Evolutionary conservation across 2,329 filamentous ascomycete genomes (phyloP).

Genomic region (Fusarium caatingaense): DNA sequence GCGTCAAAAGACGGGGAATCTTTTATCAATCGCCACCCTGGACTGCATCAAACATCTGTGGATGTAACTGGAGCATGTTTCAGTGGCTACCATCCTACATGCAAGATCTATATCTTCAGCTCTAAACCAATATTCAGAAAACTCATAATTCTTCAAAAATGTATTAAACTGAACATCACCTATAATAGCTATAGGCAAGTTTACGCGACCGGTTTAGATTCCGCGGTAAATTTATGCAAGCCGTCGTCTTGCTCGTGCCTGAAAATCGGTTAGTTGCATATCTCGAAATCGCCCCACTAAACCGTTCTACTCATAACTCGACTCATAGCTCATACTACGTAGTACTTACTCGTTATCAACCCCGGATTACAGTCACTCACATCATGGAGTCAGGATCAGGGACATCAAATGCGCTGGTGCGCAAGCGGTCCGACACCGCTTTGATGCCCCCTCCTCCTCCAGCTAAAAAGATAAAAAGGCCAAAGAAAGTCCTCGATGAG

Average conservation of each 20-base stretch:
- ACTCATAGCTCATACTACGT: not conserved
- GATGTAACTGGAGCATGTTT: not conserved
- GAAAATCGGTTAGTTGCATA: slow-evolving; percentile 44
- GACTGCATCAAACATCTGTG: not conserved
- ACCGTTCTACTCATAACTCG: not conserved
- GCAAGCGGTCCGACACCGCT: slow-evolving; percentile 76
- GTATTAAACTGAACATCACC: not conserved
- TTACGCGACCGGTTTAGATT: not conserved
- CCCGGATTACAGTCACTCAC: not conserved
- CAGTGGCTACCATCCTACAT: not conserved
- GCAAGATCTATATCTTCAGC: not conserved
- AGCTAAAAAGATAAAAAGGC: slow-evolving; percentile 90
- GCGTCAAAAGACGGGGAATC: slow-evolving; percentile 29
- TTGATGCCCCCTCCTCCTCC: slow-evolving; percentile 88
- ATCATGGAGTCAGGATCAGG: slow-evolving; percentile 52
- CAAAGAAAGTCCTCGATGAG: slow-evolving; percentile 88
- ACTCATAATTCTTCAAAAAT: not conserved
- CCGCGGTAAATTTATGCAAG: not conserved
- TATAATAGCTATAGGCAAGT: not conserved
- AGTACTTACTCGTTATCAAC: not conserved
- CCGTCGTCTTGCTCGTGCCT: not conserved
- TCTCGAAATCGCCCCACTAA: slow-evolving; percentile 21
- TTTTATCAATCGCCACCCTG: slow-evolving; percentile 41
- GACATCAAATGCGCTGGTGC: slow-evolving; percentile 69
- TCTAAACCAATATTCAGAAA: not conserved